These are phyloP conservation scores for Kazachstania viticola DNA, from an alignment of 805 yeast genomes.

Conservation along the genomic window DNA sequence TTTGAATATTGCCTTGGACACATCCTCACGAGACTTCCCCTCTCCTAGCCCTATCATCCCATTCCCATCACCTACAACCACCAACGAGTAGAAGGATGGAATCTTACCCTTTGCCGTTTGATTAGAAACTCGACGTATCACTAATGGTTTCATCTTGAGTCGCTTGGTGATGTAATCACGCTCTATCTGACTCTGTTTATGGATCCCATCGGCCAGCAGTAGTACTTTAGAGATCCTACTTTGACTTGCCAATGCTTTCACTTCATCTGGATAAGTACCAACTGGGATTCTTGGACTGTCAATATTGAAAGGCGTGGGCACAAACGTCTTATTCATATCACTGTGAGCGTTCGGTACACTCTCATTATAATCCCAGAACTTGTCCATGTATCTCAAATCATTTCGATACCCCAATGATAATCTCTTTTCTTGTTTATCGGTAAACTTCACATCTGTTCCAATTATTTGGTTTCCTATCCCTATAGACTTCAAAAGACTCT, in stretches of 20 bases:
- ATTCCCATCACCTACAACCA: slow-evolving; percentile 83
- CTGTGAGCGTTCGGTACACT: slow-evolving; percentile 20
- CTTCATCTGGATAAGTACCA: slow-evolving; percentile 4
- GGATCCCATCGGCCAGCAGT: slow-evolving; percentile 39
- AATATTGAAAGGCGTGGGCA: slow-evolving; percentile 1
- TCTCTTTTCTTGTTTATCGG: neutral
- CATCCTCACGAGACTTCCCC: slow-evolving; percentile 76
- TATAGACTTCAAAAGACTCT: slow-evolving; percentile 70
- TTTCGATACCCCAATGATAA: too few species aligned
- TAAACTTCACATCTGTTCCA: slow-evolving; percentile 23
- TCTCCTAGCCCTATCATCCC: slow-evolving; percentile 95
- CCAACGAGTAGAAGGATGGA: slow-evolving; percentile 67
- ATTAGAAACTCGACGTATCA: slow-evolving; percentile 73
- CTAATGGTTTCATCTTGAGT: slow-evolving; percentile 52
- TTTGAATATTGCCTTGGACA: slow-evolving; percentile 61
- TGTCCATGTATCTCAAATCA: slow-evolving; percentile 61
- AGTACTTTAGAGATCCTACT: slow-evolving; percentile 2
- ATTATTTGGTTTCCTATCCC: slow-evolving; percentile 68
- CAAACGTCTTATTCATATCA: slow-evolving; percentile 11
- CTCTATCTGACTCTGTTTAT: slow-evolving; percentile 56
- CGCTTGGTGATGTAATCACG: slow-evolving; percentile 43
- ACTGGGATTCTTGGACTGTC: slow-evolving; percentile 15
- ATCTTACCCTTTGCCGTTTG: slow-evolving; percentile 91
- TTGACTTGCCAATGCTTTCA: slow-evolving; percentile 6
- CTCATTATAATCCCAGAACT: slow-evolving; percentile 55